These are phyloP conservation scores for Chenopodium suecicum DNA, from an alignment of 148 eudicot species.

Conservation along the genomic window DNA sequence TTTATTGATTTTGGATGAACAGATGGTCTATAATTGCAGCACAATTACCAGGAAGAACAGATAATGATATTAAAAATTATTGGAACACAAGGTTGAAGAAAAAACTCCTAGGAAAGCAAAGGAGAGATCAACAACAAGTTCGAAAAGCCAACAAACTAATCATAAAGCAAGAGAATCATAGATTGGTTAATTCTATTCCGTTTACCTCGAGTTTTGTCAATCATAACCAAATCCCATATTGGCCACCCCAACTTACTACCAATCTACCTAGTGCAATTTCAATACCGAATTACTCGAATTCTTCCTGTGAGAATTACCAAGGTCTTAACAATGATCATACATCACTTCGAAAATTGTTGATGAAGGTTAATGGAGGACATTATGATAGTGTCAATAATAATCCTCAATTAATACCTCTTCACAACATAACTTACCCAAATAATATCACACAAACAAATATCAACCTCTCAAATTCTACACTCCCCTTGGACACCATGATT, in stretches of 20 bases:
- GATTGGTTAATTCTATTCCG: slow-evolving; percentile 9
- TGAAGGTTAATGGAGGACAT: slow-evolving; percentile 55
- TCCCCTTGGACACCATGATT: neutral
- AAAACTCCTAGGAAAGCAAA: slow-evolving; percentile 80
- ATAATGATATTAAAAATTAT: slow-evolving; percentile 88
- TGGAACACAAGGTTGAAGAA: slow-evolving; percentile 96
- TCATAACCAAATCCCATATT: slow-evolving; percentile 16
- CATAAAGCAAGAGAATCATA: slow-evolving; percentile 20
- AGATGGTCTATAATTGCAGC: slow-evolving; percentile 98
- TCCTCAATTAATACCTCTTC: slow-evolving; percentile 1
- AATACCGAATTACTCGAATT: slow-evolving; percentile 20
- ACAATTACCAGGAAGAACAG: slow-evolving; percentile 92
- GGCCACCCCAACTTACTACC: slow-evolving; percentile 23
- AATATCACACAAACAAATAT: neutral
- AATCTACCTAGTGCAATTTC: slow-evolving; percentile 14
- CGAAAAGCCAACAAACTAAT: slow-evolving; percentile 24
- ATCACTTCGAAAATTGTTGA: slow-evolving; percentile 54
- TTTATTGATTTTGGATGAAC: slow-evolving; percentile 8
- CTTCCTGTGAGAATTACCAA: neutral
- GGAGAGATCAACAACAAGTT: slow-evolving; percentile 48
- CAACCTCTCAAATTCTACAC: neutral
- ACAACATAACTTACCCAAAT: neutral
- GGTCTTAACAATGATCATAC: slow-evolving; percentile 42
- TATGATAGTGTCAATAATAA: slow-evolving; percentile 15
- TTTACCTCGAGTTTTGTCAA: slow-evolving; percentile 7